Evolutionary conservation across 106 monocot genomes (phyloP).

Genomic region (Allium fistulosum): DNA sequence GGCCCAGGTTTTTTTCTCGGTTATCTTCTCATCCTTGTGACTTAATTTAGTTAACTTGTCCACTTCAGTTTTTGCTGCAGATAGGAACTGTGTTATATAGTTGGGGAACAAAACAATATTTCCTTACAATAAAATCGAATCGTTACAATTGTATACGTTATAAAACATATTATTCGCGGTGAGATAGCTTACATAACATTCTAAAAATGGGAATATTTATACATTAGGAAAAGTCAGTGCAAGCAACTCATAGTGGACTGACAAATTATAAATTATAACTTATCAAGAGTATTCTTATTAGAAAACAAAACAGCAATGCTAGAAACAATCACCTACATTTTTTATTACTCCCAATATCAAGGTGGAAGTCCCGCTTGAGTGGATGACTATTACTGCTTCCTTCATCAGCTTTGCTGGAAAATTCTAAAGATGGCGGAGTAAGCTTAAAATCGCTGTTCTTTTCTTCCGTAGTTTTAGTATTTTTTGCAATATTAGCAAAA

Average conservation of each 20-base stretch:
- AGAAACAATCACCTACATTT: slow-evolving; percentile 30
- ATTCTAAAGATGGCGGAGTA: neutral
- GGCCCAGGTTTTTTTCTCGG: slow-evolving; percentile 39
- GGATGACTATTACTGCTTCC: neutral
- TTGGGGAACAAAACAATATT: too few species aligned
- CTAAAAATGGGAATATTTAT: too few species aligned
- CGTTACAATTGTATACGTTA: too few species aligned
- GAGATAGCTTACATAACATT: too few species aligned
- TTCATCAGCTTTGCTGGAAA: neutral
- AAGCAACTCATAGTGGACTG: too few species aligned
- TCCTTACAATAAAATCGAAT: too few species aligned
- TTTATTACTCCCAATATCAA: slow-evolving; percentile 42
- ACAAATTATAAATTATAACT: too few species aligned
- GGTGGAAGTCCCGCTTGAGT: slow-evolving; percentile 20
- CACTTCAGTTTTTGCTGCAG: slow-evolving; percentile 8
- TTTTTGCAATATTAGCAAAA: slow-evolving; percentile 36
- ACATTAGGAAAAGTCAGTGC: too few species aligned
- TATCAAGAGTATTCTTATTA: too few species aligned
- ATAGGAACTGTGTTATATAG: too few species aligned
- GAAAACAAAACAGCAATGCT: too few species aligned
- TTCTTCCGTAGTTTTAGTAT: slow-evolving; percentile 9
- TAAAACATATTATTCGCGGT: too few species aligned
- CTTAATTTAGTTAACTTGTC: slow-evolving; percentile 1
- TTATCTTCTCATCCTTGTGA: slow-evolving; percentile 14
- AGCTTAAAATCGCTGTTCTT: neutral